Base-by-base conservation (phyloP, 108 stramenopile species). In the Schizochytrium sp. region DNA sequence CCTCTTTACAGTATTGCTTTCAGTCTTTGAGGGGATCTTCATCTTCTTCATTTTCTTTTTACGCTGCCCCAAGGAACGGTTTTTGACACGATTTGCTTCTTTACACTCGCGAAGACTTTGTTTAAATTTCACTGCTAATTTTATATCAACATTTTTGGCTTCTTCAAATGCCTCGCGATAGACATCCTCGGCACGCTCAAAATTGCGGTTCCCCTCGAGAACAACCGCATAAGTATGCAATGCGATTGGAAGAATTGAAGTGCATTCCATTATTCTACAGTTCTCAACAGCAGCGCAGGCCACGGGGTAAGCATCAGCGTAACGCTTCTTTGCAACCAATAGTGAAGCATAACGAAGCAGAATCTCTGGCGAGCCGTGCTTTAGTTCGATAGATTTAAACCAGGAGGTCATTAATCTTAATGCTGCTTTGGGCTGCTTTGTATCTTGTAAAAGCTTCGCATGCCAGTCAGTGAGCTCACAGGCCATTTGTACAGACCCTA, bases 391-490 rank as follows among this genome's bases (percentile, higher is more conserved):
- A 13, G 12, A 44, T 28, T 7, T 7, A 69, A 69, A 12, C 19
- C 15, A 44, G 19, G 12, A 69, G 28, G 12, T 7, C 28, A 1
- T 28, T 28, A 28, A 28, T 28, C 12, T 7, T 15, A 69, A 15
- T 7, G 64, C 64, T 7, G 3, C 28, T 44, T 38, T 13, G 10
- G 64, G 42, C 10, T 69, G 10, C 5, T 44, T 44, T 8, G 19
- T 15, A 28, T 69, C 64, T 44, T 69, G 64, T 44, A 69, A 44
- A 7, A 69, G 15, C 28, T 69, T 69, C 12, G 64, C 64, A 38
- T 69, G 64, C 64, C 64, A 69, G 64, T 69, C 64, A 38, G 44
- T 44, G 2, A 69, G 64, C 28, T 69, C 64, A 44, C 64, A 69
- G 64, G 42, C 64, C 10, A 69, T 38, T 7, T 58, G 57, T 17